Evolutionary conservation across 2,329 filamentous ascomycete genomes (phyloP).

Genomic region (Sphaceloma murrayae): DNA sequence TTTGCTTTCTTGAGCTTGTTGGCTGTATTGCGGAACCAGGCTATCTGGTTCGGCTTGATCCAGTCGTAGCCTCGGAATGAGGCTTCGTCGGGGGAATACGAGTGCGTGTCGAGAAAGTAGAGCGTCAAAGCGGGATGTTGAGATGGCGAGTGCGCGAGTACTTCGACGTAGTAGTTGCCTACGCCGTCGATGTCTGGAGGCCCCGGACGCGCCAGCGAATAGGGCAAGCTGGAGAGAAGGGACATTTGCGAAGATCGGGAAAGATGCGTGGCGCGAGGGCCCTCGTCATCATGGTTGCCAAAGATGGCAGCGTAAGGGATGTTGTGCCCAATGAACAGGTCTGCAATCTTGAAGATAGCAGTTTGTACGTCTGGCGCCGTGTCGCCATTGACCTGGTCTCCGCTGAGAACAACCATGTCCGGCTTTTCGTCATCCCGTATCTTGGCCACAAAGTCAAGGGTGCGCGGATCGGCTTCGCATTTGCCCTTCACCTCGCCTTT

Average conservation of each 20-base stretch:
- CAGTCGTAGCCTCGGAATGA: constrained; percentile 92
- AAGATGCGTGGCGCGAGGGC: constrained; percentile 45
- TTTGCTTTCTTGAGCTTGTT: constrained; percentile 55
- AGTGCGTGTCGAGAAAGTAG: constrained; percentile 90
- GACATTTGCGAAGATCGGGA: constrained; percentile 72
- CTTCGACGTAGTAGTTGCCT: constrained; percentile 89
- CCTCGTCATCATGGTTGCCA: constrained; percentile 95
- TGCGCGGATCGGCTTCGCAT: constrained; percentile 87
- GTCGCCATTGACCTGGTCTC: constrained; percentile 92
- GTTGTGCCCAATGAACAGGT: constrained; percentile 72
- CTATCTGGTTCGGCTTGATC: constrained; percentile 87
- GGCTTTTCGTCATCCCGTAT: constrained; percentile 89
- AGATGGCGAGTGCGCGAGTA: constrained; percentile 67
- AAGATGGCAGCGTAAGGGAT: constrained; percentile 93
- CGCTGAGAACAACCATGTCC: constrained; percentile 81
- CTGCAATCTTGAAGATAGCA: constrained; percentile 88
- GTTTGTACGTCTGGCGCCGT: constrained; percentile 85
- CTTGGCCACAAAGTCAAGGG: constrained; percentile 75
- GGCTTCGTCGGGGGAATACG: constrained; percentile 81
- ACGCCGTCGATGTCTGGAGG: constrained; percentile 79
- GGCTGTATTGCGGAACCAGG: constrained; percentile 82
- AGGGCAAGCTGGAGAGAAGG: constrained; percentile 76
- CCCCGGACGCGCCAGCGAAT: constrained; percentile 75
- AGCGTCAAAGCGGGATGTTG: constrained; percentile 85
- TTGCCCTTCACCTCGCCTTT: constrained; percentile 59